These are phyloP conservation scores for Geotrichum armillariae DNA, from an alignment of 1,139 yeast genomes.

Conservation along the genomic window DNA sequence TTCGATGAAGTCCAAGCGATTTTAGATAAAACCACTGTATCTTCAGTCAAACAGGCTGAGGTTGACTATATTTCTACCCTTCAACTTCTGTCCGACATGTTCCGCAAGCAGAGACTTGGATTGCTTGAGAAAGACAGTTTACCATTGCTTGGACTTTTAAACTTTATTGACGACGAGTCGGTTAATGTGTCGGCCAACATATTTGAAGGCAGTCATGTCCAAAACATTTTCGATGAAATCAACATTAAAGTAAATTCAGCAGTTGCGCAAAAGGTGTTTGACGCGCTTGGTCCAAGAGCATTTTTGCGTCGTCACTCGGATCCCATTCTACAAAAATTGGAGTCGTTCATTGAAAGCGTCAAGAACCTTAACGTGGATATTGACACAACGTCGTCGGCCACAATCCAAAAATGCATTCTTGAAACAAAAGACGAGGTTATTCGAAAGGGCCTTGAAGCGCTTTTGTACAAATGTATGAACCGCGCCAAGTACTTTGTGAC, in stretches of 20 bases:
- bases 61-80: conserved; percentile 67
- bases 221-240: conserved; percentile 68
- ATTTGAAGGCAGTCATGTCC: conserved; percentile 61
- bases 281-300: conserved; percentile 76
- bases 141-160: conserved; percentile 67
- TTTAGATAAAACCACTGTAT: conserved; percentile 24
- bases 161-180: conserved; percentile 83
- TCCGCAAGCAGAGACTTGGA: conserved; percentile 69
- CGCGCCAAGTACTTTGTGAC: conserved; percentile 88
- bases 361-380: conserved; percentile 57
- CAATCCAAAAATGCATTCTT: conserved; percentile 71
- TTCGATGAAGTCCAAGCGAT: conserved; percentile 36
- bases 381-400: conserved; percentile 73
- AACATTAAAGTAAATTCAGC: conserved; percentile 81
- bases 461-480: conserved; percentile 77
- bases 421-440: conserved; percentile 60
- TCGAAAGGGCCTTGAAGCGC: conserved; percentile 76
- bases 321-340: conserved; percentile 81
- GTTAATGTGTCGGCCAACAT: conserved; percentile 67
- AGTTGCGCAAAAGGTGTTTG: conserved; percentile 77
- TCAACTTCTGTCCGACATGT: conserved; percentile 64
- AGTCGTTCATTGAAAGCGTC: conserved; percentile 72
- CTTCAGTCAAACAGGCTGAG: conserved; percentile 45
- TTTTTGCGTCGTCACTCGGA: conserved; percentile 84
- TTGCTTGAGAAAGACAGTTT: conserved; percentile 31